phyloP scores from a whole-genome alignment of 78 protist species.

The Ministeria vibrans region DNA sequence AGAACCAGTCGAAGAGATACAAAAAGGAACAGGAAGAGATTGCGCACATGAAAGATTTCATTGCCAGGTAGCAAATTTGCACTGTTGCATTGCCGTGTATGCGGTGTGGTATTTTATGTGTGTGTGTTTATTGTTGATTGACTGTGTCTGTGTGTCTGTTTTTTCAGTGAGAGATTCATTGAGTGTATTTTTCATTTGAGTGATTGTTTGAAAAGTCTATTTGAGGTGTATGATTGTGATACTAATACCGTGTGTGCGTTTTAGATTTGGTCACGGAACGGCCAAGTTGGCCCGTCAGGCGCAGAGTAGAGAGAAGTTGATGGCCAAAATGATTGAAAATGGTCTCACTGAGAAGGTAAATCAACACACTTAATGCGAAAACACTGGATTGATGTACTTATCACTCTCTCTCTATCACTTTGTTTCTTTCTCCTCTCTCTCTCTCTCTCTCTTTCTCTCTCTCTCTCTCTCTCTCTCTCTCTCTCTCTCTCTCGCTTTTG shows the following conservation, averaged over 20 bases:
- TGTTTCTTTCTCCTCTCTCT: neutral
- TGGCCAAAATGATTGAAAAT: conserved; percentile 57
- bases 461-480: too few species aligned
- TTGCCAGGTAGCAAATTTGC: conserved; percentile 18
- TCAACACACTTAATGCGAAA: conserved; percentile 59
- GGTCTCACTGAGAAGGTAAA: conserved; percentile 68
- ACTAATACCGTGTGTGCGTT: too few species aligned
- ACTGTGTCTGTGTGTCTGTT: neutral
- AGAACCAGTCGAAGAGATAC: conserved; percentile 67
- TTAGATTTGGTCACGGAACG: too few species aligned
- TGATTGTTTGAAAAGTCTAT: too few species aligned
- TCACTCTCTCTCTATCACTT: neutral
- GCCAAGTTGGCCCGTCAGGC: conserved; percentile 58
- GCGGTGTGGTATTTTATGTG: neutral
- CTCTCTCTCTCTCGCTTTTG: neutral
- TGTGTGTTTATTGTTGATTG: neutral
- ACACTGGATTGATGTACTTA: conserved; percentile 21
- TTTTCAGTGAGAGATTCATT: neutral
- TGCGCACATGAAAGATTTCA: conserved; percentile 77
- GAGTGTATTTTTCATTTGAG: too few species aligned
- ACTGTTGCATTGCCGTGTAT: neutral
- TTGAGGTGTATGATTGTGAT: too few species aligned
- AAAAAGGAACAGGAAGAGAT: conserved; percentile 82
- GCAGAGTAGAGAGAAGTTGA: conserved; percentile 5
- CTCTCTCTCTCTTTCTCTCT: too few species aligned